Percentiles rank a stretch among this genome's conserved stretches.
Evolutionary conservation across 148 eudicot genomes (phyloP).

Genomic region (Amaranthus cruentus): DNA sequence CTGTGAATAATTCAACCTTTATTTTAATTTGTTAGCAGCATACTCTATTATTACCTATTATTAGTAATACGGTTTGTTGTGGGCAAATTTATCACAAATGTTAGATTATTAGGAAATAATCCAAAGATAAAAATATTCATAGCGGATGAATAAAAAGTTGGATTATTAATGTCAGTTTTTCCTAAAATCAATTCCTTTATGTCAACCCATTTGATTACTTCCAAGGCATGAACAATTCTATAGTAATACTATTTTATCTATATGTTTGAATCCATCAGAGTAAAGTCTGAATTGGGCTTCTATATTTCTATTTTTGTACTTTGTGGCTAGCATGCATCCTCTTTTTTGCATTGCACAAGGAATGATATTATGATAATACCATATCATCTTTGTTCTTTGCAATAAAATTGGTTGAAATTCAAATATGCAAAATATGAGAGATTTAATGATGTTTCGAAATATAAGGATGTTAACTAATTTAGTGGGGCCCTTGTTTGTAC

Average conservation of each 20-base stretch:
- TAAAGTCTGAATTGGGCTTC: constrained; percentile 10
- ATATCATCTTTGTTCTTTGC: constrained; percentile 1
- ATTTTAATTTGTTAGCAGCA: too few species aligned
- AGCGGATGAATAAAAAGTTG: too few species aligned
- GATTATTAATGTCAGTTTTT: too few species aligned
- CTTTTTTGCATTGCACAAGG: constrained; percentile 17
- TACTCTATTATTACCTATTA: background rate
- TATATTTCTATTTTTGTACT: constrained; percentile 16
- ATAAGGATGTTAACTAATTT: constrained; percentile 21
- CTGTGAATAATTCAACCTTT: too few species aligned
- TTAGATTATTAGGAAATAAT: too few species aligned
- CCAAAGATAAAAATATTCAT: too few species aligned
- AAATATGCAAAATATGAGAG: constrained; percentile 19
- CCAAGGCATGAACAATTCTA: constrained; percentile 16
- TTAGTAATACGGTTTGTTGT: background rate
- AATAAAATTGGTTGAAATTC: constrained; percentile 4
- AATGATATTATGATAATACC: constrained; percentile 1
- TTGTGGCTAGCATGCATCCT: constrained; percentile 12
- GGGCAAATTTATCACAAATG: too few species aligned
- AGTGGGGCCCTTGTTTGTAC: constrained; percentile 28
- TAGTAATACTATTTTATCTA: background rate
- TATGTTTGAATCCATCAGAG: constrained; percentile 23
- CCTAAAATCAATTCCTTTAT: background rate
- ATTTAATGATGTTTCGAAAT: constrained; percentile 20
- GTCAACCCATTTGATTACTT: constrained; percentile 23